These are phyloP conservation scores for Phytophthora aleatoria DNA, from an alignment of 352 stramenopile genomes.

Conservation along the genomic window DNA sequence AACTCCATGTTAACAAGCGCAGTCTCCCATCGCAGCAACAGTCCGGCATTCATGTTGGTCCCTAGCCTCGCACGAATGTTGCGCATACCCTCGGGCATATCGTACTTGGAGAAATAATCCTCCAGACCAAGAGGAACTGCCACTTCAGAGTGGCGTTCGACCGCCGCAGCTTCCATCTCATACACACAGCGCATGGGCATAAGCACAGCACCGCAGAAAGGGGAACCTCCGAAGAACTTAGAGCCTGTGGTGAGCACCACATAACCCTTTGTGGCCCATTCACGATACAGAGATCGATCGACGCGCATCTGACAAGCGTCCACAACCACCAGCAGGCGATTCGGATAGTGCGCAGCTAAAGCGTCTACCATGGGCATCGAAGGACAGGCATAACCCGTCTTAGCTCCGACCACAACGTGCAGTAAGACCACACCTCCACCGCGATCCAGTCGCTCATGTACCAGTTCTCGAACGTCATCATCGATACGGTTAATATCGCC, in stretches of 20 bases:
- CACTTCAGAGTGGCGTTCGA: constrained; percentile 59
- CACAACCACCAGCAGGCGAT: constrained; percentile 80
- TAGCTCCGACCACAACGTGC: constrained; percentile 86
- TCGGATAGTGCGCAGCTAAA: constrained; percentile 61
- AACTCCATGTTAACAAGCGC: constrained; percentile 83
- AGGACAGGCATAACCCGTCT: constrained; percentile 85
- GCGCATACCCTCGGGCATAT: constrained; percentile 72
- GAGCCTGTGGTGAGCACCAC: constrained; percentile 84
- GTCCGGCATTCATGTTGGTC: constrained; percentile 73
- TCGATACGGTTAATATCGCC: constrained; percentile 62
- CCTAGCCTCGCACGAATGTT: constrained; percentile 59
- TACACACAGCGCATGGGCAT: constrained; percentile 76
- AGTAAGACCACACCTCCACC: constrained; percentile 69
- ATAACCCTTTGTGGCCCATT: constrained; percentile 69
- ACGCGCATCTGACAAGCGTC: constrained; percentile 90
- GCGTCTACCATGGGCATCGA: constrained; percentile 65
- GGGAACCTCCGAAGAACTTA: constrained; percentile 88
- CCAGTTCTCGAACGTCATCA: constrained; percentile 42
- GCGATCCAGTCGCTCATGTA: constrained; percentile 49
- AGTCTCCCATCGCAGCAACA: constrained; percentile 84
- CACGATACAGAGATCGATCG: constrained; percentile 57
- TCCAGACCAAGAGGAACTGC: constrained; percentile 73
- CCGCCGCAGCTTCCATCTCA: constrained; percentile 76
- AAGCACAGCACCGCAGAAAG: constrained; percentile 87
- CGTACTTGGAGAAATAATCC: constrained; percentile 87